Conservation (phyloP, 345 rosid species). For the Lagerstroemia speciosa region DNA sequence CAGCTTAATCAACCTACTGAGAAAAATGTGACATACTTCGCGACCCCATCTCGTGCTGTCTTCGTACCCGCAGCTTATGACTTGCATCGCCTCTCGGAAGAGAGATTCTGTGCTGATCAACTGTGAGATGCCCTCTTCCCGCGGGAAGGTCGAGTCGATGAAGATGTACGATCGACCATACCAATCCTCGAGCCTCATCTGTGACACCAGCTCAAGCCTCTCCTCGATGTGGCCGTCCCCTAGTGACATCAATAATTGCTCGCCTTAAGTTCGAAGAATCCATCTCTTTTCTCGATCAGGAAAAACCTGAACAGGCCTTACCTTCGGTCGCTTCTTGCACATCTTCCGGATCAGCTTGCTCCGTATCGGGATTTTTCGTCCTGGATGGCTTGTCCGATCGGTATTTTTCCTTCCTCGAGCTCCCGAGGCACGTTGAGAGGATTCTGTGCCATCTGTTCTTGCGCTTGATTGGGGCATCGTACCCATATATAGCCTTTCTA, state of each 20-base stretch:
- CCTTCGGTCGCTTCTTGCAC: slow-evolving; percentile 9
- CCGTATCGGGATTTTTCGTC: not conserved
- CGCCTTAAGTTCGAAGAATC: not conserved
- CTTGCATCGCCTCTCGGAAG: slow-evolving; percentile 19
- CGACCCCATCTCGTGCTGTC: slow-evolving; percentile 20
- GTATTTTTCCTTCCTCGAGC: slow-evolving; percentile 3
- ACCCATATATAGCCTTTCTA: slow-evolving; percentile 16
- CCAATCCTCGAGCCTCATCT: slow-evolving; percentile 10
- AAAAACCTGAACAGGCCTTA: not conserved
- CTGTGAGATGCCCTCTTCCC: slow-evolving; percentile 6
- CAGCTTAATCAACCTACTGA: not conserved
- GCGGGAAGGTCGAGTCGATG: slow-evolving; percentile 12
- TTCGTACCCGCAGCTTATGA: slow-evolving; percentile 23
- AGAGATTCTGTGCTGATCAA: slow-evolving; percentile 8
- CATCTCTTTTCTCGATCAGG: not conserved
- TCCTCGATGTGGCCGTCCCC: slow-evolving; percentile 6
- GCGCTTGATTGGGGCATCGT: slow-evolving; percentile 13
- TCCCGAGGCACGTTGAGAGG: slow-evolving; percentile 6
- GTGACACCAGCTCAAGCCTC: slow-evolving; percentile 6
- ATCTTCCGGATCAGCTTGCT: slow-evolving; percentile 1
- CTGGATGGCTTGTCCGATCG: not conserved
- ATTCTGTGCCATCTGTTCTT: not conserved
- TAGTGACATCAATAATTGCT: not conserved
- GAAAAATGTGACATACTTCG: slow-evolving; percentile 9
- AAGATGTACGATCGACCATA: slow-evolving; percentile 11